Conservation (phyloP, 2,329 filamentous ascomycete species). For the Fusarium falciforme region DNA sequence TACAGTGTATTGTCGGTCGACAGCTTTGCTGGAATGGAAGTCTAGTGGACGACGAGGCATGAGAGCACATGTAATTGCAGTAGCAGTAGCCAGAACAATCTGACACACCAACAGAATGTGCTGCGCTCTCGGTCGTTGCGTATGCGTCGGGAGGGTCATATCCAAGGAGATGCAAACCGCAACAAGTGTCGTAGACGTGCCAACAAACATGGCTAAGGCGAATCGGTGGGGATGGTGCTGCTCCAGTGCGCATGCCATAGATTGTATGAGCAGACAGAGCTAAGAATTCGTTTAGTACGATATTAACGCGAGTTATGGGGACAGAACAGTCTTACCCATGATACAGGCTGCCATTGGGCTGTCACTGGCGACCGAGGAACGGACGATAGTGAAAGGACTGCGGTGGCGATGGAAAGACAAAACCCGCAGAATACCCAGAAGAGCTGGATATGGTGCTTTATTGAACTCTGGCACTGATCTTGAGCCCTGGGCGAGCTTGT, state of each 20-base stretch:
- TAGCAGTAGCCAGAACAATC: not conserved
- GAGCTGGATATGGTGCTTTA: not conserved
- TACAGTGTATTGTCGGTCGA: not conserved
- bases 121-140: not conserved
- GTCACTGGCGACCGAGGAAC: not conserved
- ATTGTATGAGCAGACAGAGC: not conserved
- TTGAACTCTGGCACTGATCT: not conserved
- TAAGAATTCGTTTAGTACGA: not conserved
- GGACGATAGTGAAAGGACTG: not conserved
- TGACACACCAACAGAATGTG: not conserved
- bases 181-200: not conserved
- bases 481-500: not conserved
- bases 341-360: not conserved
- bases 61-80: not conserved
- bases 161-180: not conserved
- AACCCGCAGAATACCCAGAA: not conserved
- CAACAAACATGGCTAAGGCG: not conserved
- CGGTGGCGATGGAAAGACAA: not conserved
- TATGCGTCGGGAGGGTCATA: not conserved
- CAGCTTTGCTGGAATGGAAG: not conserved
- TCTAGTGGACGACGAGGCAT: not conserved
- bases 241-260: not conserved
- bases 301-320: not conserved
- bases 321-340: not conserved
- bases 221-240: not conserved